phyloP scores from a whole-genome alignment of 176 grass and related monocot genomes.

The Canna indica region DNA sequence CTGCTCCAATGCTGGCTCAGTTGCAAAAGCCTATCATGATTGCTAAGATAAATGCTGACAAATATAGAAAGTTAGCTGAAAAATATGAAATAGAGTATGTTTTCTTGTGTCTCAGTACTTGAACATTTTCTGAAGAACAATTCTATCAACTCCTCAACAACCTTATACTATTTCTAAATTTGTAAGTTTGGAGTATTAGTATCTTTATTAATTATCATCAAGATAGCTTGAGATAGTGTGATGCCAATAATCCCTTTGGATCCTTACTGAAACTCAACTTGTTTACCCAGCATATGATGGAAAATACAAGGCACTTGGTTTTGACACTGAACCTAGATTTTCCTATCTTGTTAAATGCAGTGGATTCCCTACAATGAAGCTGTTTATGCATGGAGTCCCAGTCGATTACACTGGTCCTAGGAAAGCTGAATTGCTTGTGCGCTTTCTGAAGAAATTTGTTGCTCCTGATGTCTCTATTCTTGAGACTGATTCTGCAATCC shows the following conservation, averaged over 20 bases:
- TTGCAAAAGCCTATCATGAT: conserved; percentile 50
- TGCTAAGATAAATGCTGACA: conserved; percentile 77
- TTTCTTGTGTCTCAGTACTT: conserved; percentile 10
- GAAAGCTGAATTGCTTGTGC: conserved; percentile 59
- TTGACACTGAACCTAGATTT: neutral
- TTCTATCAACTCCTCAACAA: neutral
- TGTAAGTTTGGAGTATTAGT: neutral
- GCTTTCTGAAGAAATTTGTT: conserved; percentile 67
- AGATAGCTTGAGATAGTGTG: too few relatives aligned
- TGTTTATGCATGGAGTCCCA: conserved; percentile 71
- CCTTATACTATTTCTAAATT: neutral
- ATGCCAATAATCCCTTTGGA: too few relatives aligned
- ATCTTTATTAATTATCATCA: too few relatives aligned
- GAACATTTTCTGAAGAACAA: neutral
- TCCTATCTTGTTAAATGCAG: conserved; percentile 34
- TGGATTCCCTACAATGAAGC: conserved; percentile 77
- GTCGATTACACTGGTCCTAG: conserved; percentile 70
- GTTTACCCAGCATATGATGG: neutral
- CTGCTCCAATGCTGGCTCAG: conserved; percentile 49
- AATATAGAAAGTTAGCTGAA: conserved; percentile 60
- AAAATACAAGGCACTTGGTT: neutral
- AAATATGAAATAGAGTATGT: conserved; percentile 83
- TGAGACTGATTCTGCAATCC: conserved; percentile 43
- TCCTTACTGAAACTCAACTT: neutral
- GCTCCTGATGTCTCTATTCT: conserved; percentile 60